phyloP scores from a whole-genome alignment of 805 yeast species.

The Zygoascus tannicola region DNA sequence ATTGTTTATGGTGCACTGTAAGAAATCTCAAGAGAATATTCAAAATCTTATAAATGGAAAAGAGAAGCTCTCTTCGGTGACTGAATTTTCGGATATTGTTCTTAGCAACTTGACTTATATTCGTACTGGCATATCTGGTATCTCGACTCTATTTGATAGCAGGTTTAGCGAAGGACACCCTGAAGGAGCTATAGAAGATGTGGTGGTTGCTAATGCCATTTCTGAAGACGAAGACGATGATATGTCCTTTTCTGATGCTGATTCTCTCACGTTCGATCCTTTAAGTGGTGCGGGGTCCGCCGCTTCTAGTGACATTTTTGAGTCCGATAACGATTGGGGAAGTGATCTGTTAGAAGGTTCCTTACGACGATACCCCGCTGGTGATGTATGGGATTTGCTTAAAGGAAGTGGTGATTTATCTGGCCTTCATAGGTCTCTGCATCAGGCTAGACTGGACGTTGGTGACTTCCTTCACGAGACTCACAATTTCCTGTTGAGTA shows the following conservation, averaged over 20 bases:
- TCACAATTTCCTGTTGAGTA: conserved; percentile 36
- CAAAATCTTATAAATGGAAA: conserved; percentile 20
- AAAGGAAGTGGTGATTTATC: conserved; percentile 23
- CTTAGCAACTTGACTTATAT: conserved; percentile 47
- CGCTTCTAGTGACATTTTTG: conserved; percentile 23
- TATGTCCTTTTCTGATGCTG: conserved; percentile 14
- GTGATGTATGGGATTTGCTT: conserved; percentile 30
- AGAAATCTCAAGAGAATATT: conserved; percentile 5
- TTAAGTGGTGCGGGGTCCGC: conserved; percentile 25
- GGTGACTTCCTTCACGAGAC: conserved; percentile 58
- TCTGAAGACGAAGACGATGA: conserved; percentile 7
- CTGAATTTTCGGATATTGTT: conserved; percentile 41
- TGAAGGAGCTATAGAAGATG: background rate
- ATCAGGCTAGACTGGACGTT: conserved; percentile 48
- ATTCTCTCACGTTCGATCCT: conserved; percentile 21
- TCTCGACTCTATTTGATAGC: conserved; percentile 55
- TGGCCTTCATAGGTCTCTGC: conserved; percentile 42
- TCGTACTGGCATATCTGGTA: conserved; percentile 57
- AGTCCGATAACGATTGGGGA: conserved; percentile 22
- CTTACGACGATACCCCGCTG: conserved; percentile 51
- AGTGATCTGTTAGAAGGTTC: conserved; percentile 33
- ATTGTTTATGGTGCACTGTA: conserved; percentile 42
- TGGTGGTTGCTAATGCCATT: background rate
- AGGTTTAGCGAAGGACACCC: conserved; percentile 4
- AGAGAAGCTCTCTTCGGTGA: conserved; percentile 25